Evolutionary conservation across 768 basidiomycete species (phyloP).

Genomic region (Russula lepida): DNA sequence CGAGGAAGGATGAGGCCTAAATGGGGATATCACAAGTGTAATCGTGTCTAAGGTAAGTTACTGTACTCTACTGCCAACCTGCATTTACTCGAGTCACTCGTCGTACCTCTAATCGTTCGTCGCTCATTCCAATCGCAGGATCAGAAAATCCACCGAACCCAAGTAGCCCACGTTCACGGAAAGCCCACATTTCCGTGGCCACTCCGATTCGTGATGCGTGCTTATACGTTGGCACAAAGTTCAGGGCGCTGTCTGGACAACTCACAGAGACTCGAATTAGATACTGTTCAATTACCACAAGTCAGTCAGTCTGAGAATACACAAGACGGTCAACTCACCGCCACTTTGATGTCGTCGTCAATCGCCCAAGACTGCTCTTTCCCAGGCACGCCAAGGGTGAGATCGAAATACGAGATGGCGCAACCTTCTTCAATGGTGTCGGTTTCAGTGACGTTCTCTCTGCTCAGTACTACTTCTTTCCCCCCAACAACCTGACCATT

Average conservation of each 20-base stretch:
- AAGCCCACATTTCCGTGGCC: slow-evolving; percentile 35
- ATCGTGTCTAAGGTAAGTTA: too few species aligned
- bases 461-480: slow-evolving; percentile 25
- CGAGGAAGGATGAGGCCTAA: not conserved
- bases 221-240: slow-evolving; percentile 31
- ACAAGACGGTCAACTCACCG: slow-evolving; percentile 22
- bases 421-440: slow-evolving; percentile 33
- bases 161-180: slow-evolving; percentile 31
- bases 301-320: not conserved
- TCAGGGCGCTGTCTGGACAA: slow-evolving; percentile 26
- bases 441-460: slow-evolving; percentile 20
- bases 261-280: slow-evolving; percentile 30
- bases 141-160: slow-evolving; percentile 32
- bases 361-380: slow-evolving; percentile 33
- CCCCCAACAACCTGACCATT: slow-evolving; percentile 23
- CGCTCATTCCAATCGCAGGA: slow-evolving; percentile 34
- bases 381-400: slow-evolving; percentile 33
- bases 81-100: not conserved
- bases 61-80: not conserved
- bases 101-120: slow-evolving; percentile 11
- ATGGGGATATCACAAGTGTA: not conserved
- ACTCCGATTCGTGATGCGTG: slow-evolving; percentile 32
- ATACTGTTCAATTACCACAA: slow-evolving; percentile 27
- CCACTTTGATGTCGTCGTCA: slow-evolving; percentile 26
- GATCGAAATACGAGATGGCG: slow-evolving; percentile 28